Percentiles rank a stretch among this genome's conserved stretches.
Evolutionary conservation across 2,329 filamentous ascomycete genomes (phyloP).

Genomic region (Penicillium sp.): DNA sequence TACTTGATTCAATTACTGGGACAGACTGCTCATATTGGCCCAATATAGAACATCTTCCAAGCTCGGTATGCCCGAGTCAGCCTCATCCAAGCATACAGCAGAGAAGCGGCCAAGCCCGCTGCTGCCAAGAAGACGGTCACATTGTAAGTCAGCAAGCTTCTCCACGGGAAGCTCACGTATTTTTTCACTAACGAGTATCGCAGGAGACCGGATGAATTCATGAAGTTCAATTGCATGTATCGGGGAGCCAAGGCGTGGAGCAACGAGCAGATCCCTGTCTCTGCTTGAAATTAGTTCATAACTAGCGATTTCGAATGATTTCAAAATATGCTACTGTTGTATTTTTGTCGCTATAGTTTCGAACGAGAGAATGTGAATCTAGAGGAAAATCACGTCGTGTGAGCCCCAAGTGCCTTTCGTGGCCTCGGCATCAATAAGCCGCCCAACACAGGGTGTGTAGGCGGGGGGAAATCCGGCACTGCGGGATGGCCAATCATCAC

Average conservation of each 20-base stretch:
- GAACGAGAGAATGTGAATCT: neutral
- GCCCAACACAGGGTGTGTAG: neutral
- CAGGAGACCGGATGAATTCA: conserved; percentile 24
- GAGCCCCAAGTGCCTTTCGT: neutral
- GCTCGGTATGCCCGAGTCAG: conserved; percentile 18
- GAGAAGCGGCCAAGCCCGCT: conserved; percentile 21
- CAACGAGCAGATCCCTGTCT: conserved; percentile 3
- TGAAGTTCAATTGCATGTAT: conserved; percentile 25
- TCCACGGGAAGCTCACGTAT: neutral
- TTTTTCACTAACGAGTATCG: neutral
- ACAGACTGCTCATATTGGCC: neutral
- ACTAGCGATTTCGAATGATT: neutral
- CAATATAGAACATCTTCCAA: conserved; percentile 17
- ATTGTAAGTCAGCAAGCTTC: conserved; percentile 11
- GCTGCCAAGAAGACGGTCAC: conserved; percentile 16
- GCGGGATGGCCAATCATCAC: neutral
- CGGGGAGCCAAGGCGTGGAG: conserved; percentile 18
- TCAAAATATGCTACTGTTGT: neutral
- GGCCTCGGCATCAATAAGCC: neutral
- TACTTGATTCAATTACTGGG: neutral
- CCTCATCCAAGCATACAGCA: conserved; percentile 21
- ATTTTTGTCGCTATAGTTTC: neutral
- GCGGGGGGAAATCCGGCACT: neutral
- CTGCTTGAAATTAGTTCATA: neutral
- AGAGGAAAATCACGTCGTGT: neutral